Evolutionary conservation across 352 stramenopile genomes (phyloP).

Genomic region (Phytopythium aichiense): DNA sequence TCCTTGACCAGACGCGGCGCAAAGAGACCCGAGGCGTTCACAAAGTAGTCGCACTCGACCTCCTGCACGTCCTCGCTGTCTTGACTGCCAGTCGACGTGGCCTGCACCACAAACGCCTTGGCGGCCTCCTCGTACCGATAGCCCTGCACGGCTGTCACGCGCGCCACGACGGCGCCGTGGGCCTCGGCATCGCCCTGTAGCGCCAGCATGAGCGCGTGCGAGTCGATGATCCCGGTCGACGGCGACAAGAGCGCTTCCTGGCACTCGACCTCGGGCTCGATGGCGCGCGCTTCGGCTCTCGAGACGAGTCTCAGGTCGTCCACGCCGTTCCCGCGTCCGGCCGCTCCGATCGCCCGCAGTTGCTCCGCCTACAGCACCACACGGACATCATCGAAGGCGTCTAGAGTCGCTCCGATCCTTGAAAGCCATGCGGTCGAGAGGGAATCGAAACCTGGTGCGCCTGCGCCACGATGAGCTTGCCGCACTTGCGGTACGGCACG

Average conservation of each 20-base stretch:
- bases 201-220: constrained; percentile 87
- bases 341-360: constrained; percentile 32
- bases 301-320: constrained; percentile 48
- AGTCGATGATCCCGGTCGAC: constrained; percentile 95
- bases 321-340: constrained; percentile 52
- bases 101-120: constrained; percentile 33
- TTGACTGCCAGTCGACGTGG: constrained; percentile 27
- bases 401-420: constrained; percentile 22
- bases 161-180: constrained; percentile 76
- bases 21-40: constrained; percentile 91
- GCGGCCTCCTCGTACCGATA: constrained; percentile 23
- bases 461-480: constrained; percentile 95
- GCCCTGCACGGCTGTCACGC: constrained; percentile 59
- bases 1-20: constrained; percentile 43
- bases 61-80: constrained; percentile 26
- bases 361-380: constrained; percentile 23
- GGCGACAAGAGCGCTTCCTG: constrained; percentile 88
- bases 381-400: constrained; percentile 14
- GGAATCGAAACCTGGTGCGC: constrained; percentile 35
- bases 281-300: constrained; percentile 23
- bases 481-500: constrained; percentile 84
- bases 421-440: constrained; percentile 8
- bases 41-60: constrained; percentile 87
- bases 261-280: constrained; percentile 64
- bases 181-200: constrained; percentile 90